phyloP scores from a whole-genome alignment of 176 grass and related monocot species.

The Bonia amplexicaulis region DNA sequence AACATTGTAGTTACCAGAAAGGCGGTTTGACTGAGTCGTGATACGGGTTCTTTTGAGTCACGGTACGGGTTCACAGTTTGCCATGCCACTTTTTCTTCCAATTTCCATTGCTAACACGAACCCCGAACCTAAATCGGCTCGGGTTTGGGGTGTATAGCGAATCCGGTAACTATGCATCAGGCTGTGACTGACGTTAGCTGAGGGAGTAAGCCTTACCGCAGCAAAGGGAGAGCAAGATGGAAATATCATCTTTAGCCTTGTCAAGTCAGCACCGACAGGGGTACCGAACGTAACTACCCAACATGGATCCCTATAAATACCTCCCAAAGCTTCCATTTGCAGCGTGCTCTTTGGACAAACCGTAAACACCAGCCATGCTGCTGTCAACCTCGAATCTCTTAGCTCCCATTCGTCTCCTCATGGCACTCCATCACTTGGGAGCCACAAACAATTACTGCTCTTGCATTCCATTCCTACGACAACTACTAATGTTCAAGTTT shows the following conservation, averaged over 20 bases:
- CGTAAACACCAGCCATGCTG: background rate
- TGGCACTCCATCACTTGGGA: background rate
- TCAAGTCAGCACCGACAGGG: background rate
- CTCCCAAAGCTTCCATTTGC: background rate
- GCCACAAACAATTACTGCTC: background rate
- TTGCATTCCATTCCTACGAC: background rate
- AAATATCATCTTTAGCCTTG: background rate
- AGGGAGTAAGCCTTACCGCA: background rate
- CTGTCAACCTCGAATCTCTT: background rate
- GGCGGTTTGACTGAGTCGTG: too few relatives aligned
- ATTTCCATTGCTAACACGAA: background rate
- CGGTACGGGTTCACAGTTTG: background rate
- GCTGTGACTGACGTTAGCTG: background rate
- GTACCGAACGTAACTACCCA: background rate
- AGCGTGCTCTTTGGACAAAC: background rate
- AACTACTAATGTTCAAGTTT: background rate
- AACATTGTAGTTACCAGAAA: too few relatives aligned
- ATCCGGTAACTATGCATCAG: background rate
- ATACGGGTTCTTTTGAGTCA: background rate
- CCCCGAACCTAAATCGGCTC: too few relatives aligned
- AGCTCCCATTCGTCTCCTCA: background rate
- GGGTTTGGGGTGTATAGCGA: background rate
- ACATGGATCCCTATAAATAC: background rate
- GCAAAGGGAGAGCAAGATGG: background rate
- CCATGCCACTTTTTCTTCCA: background rate